These are phyloP conservation scores for Sporothrix variecibatus DNA, from an alignment of 2,329 filamentous ascomycete species.

Conservation along the genomic window DNA sequence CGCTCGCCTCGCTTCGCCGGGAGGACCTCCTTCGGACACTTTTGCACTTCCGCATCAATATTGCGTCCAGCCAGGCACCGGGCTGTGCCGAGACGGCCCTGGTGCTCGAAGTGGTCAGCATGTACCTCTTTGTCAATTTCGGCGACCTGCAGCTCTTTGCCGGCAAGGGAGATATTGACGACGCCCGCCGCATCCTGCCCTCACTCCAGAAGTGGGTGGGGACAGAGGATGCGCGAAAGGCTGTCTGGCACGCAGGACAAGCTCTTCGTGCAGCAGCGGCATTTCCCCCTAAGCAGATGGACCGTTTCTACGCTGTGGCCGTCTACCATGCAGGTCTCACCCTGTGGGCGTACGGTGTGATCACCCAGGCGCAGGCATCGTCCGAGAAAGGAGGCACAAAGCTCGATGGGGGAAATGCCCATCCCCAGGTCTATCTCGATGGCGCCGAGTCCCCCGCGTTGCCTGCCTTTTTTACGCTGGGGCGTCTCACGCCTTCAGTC, in stretches of 20 bases:
- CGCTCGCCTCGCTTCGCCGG: conserved; percentile 44
- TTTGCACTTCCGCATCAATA: conserved; percentile 42
- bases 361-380: conserved; percentile 34
- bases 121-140: conserved; percentile 65
- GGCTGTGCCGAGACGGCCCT: conserved; percentile 39
- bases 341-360: conserved; percentile 69
- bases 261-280: conserved; percentile 26
- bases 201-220: conserved; percentile 29
- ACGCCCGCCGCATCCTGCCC: conserved; percentile 49
- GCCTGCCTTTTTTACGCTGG: conserved; percentile 59
- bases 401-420: neutral
- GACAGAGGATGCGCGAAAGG: conserved; percentile 24
- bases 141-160: conserved; percentile 68
- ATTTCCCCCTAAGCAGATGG: conserved; percentile 52
- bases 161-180: conserved; percentile 67
- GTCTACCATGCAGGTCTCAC: conserved; percentile 69
- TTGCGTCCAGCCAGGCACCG: neutral
- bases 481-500: conserved; percentile 45
- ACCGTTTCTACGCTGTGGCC: conserved; percentile 68
- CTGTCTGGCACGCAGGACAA: conserved; percentile 32
- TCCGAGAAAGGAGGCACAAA: neutral
- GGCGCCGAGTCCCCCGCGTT: conserved; percentile 53
- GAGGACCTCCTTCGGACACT: conserved; percentile 64
- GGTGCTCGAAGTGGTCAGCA: conserved; percentile 57
- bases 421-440: conserved; percentile 54